These are phyloP conservation scores for Podospora comata DNA, from an alignment of 495 filamentous ascomycete species.

Conservation along the genomic window DNA sequence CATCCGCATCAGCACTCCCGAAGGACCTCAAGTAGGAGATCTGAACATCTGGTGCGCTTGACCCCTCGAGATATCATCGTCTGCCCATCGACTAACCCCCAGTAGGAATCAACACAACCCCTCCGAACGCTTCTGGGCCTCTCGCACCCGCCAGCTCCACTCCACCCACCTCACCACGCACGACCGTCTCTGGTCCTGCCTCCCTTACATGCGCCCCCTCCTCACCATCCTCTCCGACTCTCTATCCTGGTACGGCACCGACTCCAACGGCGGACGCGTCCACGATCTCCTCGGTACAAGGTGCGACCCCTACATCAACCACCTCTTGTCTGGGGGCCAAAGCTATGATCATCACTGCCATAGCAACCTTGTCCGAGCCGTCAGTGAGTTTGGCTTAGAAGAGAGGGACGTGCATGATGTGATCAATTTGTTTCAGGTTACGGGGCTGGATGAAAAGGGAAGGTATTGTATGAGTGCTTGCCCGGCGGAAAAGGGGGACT, in stretches of 20 bases:
- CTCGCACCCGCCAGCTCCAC: constrained; percentile 73
- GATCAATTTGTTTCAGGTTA: constrained; percentile 78
- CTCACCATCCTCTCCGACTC: constrained; percentile 68
- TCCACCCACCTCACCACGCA: constrained; percentile 64
- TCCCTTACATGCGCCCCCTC: constrained; percentile 73
- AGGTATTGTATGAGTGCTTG: constrained; percentile 75
- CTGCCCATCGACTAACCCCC: not conserved
- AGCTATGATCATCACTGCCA: constrained; percentile 76
- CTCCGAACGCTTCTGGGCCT: constrained; percentile 75
- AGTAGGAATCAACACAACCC: constrained; percentile 65
- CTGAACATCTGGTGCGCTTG: constrained; percentile 59
- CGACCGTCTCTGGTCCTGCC: constrained; percentile 71
- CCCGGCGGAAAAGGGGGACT: constrained; percentile 62
- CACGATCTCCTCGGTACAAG: constrained; percentile 76
- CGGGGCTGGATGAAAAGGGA: constrained; percentile 65
- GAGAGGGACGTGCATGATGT: constrained; percentile 79
- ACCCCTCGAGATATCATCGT: not conserved
- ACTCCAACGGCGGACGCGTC: constrained; percentile 55
- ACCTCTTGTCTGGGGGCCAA: constrained; percentile 62
- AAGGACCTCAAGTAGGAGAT: constrained; percentile 76
- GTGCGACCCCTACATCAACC: constrained; percentile 72
- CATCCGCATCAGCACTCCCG: constrained; percentile 66
- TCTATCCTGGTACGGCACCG: constrained; percentile 52
- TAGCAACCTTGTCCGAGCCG: constrained; percentile 71
- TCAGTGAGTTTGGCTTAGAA: constrained; percentile 61